Evolutionary conservation across 2,329 filamentous ascomycete species (phyloP), one percentile per base, ranked within the genome.

Genomic region (Colletotrichum sidae): DNA sequence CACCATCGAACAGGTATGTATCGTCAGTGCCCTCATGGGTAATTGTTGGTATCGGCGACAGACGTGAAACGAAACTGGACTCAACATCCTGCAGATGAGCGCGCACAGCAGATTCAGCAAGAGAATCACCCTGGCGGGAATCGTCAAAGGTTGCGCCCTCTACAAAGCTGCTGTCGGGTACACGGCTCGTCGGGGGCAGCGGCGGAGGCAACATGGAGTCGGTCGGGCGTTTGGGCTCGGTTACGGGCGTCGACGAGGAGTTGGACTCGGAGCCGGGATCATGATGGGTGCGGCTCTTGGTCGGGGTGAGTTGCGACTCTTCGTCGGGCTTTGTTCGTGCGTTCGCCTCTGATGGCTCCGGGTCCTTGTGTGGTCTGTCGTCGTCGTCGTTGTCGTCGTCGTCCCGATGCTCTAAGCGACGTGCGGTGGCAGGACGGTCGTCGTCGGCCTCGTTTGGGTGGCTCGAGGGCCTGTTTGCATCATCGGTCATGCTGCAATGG

Each of bases 61-160:
- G 73, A 6, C 83, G 81, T 2, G 86, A 84, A 59, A 88, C 73
- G 71, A 90, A 90, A 76, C 88, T 90, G 39, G 88, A 90, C 72
- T 91, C 88, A 67, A 90, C 83, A 71, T 90, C 88, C 70, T 85
- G 82, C 17, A 90, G 75, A 71, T 90, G 87, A 60, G 83, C 82
- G 67, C 83, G 80, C 17, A 88, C 80, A 47, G 81, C 81, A 51
- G 83, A 80, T 69, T 88, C 85, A 47, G 82, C 83, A 46, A 86
- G 73, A 4, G 84, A 85, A 59, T 87, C 83, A 58, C 82, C 77
- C 52, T 78, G 78, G 12, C 69, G 68, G 35, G 73, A 78, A 25
- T 74, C 69, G 54, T 81, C 78, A 58, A 79, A 71, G 33, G 76
- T 75, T 6, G 75, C 74, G 35, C 77, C 75, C 47, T 83, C 81